Percentiles rank a stretch among this genome's conserved stretches.
These are phyloP conservation scores for Fomitopsis pinicola DNA, from an alignment of 1,284 basidiomycete genomes.

Conservation along the genomic window DNA sequence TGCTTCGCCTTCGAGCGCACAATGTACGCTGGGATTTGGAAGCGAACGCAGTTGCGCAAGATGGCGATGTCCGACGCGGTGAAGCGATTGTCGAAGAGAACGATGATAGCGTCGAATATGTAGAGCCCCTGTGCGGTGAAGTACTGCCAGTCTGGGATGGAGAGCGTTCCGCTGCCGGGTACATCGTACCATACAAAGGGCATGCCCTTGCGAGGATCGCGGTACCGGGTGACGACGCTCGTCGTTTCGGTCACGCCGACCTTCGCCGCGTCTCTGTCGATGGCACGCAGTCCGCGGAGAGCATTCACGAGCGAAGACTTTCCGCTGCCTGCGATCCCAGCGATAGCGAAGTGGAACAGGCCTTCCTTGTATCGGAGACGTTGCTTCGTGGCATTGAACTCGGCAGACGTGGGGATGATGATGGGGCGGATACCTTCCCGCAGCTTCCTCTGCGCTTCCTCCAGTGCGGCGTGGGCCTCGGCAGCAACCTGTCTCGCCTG, in stretches of 20 bases:
- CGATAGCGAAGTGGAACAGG: conserved; percentile 1
- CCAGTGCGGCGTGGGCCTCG: neutral
- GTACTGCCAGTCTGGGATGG: neutral
- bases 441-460: neutral
- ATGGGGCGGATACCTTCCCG: neutral
- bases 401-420: neutral
- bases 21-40: neutral
- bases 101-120: neutral
- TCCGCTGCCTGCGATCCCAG: neutral
- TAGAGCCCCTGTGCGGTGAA: neutral
- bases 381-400: neutral
- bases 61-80: neutral
- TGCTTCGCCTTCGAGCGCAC: neutral
- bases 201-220: neutral
- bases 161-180: neutral
- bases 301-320: conserved; percentile 2
- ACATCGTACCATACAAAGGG: neutral
- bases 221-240: neutral
- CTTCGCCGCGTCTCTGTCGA: neutral
- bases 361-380: neutral
- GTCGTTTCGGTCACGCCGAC: neutral
- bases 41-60: neutral
- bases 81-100: conserved; percentile 1
- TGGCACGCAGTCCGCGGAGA: neutral
- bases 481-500: neutral